phyloP scores from a whole-genome alignment of 371 early-diverging fungal genomes.

The Mortierella sp. region DNA sequence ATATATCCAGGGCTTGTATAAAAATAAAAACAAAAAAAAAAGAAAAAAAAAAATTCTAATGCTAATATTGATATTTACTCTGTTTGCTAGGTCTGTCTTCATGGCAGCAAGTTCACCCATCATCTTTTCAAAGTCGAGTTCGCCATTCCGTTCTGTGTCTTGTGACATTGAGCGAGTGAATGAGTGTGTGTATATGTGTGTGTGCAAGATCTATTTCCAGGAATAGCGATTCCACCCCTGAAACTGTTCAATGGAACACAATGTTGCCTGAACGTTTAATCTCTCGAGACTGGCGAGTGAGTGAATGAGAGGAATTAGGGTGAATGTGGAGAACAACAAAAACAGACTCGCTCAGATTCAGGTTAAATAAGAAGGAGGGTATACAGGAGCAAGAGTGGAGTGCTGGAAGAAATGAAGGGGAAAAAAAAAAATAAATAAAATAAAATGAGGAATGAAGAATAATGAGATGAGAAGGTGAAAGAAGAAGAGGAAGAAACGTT shows the following conservation, averaged over 20 bases:
- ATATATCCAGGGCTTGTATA: neutral
- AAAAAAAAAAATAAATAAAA: too few relatives aligned
- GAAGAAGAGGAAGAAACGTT: neutral
- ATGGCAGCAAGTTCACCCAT: conserved; percentile 54
- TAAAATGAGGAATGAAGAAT: neutral
- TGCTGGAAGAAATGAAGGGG: neutral
- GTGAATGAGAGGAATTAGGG: neutral
- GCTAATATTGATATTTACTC: conserved; percentile 20
- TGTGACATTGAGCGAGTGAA: conserved; percentile 10
- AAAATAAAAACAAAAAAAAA: neutral
- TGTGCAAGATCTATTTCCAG: neutral
- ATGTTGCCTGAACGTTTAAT: neutral
- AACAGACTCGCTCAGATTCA: neutral
- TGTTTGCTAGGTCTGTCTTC: conserved; percentile 56
- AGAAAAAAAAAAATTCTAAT: neutral
- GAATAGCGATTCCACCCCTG: too few relatives aligned
- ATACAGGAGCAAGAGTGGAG: neutral
- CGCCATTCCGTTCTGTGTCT: conserved; percentile 25
- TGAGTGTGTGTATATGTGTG: neutral
- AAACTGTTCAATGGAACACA: too few relatives aligned
- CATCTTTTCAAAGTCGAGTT: conserved; percentile 57
- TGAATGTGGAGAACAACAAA: neutral
- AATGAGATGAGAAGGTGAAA: neutral
- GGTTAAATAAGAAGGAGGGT: neutral
- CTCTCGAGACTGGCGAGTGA: neutral